Evolutionary conservation across 441 rosid species (phyloP).

Genomic region (Isatis lusitanica): DNA sequence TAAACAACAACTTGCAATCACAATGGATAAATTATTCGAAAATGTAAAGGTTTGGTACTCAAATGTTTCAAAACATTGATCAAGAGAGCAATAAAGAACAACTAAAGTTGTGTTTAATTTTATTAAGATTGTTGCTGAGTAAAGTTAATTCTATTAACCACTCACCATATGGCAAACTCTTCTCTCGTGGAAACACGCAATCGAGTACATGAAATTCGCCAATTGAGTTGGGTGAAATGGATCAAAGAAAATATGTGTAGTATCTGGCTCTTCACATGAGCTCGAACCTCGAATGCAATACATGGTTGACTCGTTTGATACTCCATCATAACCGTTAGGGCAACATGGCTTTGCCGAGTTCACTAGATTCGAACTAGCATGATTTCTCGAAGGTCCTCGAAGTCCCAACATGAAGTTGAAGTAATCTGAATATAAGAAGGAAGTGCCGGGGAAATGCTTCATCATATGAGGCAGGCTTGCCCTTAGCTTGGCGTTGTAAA

Average conservation of each 20-base stretch:
- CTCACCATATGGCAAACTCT: constrained; percentile 10
- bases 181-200: constrained; percentile 20
- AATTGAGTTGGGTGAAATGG: constrained; percentile 29
- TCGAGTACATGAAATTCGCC: constrained; percentile 10
- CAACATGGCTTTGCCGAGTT: constrained; percentile 27
- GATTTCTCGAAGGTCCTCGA: constrained; percentile 3
- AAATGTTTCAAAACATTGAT: neutral
- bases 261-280: constrained; percentile 1
- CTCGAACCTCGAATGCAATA: neutral
- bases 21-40: too few relatives aligned
- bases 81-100: neutral
- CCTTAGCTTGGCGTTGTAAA: constrained; percentile 19
- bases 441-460: neutral
- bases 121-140: neutral
- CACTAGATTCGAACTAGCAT: constrained; percentile 7
- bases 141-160: neutral
- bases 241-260: constrained; percentile 13
- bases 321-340: constrained; percentile 22
- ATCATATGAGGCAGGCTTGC: neutral
- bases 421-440: constrained; percentile 29
- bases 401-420: constrained; percentile 25
- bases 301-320: neutral
- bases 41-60: neutral
- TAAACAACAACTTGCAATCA: neutral
- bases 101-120: neutral